A percentile compares a stretch with the other conserved stretches of the same genome.
These are phyloP conservation scores for Xerocomus brunneocitrinus DNA, from an alignment of 768 basidiomycete genomes.

Conservation along the genomic window DNA sequence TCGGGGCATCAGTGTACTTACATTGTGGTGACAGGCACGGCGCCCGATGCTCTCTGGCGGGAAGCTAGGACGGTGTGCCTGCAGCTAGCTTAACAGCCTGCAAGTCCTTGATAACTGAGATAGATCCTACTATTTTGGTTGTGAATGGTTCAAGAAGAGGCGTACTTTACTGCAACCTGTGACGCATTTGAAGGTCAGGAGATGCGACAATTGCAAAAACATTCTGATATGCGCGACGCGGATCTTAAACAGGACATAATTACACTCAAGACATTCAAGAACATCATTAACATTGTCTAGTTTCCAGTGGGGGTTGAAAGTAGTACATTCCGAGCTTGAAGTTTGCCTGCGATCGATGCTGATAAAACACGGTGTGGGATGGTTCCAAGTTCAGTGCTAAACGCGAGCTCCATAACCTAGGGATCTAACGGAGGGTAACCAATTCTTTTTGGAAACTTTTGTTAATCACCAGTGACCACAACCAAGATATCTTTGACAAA, in stretches of 20 bases:
- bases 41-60: no score
- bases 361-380: background rate
- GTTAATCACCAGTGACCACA: constrained; percentile 14
- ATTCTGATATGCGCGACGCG: background rate
- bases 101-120: no score
- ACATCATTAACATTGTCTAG: background rate
- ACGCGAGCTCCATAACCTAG: background rate
- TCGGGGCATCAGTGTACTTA: no score
- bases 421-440: constrained; percentile 47
- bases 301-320: background rate
- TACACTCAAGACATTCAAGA: background rate
- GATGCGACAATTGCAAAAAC: background rate
- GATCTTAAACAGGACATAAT: background rate
- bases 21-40: no score
- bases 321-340: background rate
- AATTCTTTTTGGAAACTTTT: constrained; percentile 37
- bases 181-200: no score
- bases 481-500: constrained; percentile 31
- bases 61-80: no score
- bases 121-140: no score
- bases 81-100: no score
- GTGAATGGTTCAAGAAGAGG: no score
- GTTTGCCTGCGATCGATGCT: background rate
- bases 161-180: no score
- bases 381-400: background rate